phyloP scores from a whole-genome alignment of 768 basidiomycete species.

The Amanita rimosa region DNA sequence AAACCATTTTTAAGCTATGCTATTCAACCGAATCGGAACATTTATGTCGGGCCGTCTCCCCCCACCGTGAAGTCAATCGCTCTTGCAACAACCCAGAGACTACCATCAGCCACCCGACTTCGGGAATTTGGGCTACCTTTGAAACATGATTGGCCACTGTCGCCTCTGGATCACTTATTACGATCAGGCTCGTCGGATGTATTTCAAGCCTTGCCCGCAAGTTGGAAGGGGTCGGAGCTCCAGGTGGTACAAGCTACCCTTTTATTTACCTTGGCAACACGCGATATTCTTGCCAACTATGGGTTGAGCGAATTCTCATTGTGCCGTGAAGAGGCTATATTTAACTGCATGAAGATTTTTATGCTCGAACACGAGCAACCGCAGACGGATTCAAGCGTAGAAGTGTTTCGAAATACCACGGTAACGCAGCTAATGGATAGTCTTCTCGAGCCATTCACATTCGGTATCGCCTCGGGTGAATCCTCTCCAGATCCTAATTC shows the following conservation, averaged over 20 bases:
- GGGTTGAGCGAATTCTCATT: conserved; percentile 30
- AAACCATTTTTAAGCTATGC: conserved; percentile 48
- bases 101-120: conserved; percentile 19
- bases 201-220: conserved; percentile 51
- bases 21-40: conserved; percentile 27
- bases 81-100: conserved; percentile 42
- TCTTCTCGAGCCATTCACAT: conserved; percentile 45
- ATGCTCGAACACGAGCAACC: conserved; percentile 87
- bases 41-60: conserved; percentile 39
- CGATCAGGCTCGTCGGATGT: conserved; percentile 63
- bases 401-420: conserved; percentile 71
- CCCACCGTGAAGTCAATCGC: conserved; percentile 45
- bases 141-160: conserved; percentile 53
- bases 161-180: conserved; percentile 68
- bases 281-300: conserved; percentile 31
- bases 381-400: conserved; percentile 35
- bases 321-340: conserved; percentile 46
- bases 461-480: conserved; percentile 13
- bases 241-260: conserved; percentile 67
- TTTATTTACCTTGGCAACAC: conserved; percentile 40
- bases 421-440: conserved; percentile 50
- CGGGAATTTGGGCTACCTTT: conserved; percentile 33
- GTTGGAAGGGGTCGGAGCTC: conserved; percentile 73
- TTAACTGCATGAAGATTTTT: conserved; percentile 86
- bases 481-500: neutral